Base-by-base conservation (phyloP, 805 yeast species). In the Hanseniaspora meyeri region DNA sequence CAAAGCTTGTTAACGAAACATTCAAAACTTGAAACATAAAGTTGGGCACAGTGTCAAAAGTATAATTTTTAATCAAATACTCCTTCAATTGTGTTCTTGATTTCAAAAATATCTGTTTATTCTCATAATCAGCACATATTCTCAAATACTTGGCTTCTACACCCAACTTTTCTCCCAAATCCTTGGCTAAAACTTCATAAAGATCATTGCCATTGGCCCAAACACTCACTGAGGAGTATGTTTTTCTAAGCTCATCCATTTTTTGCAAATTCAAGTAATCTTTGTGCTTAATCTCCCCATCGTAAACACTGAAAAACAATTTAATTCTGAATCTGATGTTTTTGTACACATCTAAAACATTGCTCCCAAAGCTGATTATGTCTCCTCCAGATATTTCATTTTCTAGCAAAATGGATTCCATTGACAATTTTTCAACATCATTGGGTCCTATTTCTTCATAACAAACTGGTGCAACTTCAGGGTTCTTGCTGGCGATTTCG, bases 21-120 rank as follows among this genome's bases (percentile, higher is more conserved):
- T 81, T 85, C 63, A 93, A 74, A 1, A 84, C 69, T 64, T 91
- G 96, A 66, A 85, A 91, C 61, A 82, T 83, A 58, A 91, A 77
- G 1, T 73, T 63, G 4, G 81, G 72, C n/a, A 66, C 68, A 12
- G 64, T 58, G 36, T 64, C 67, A 54, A 66, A 65, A 7, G 72
- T 66, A 34, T 66, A 63, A 53, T 71, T 71, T 51, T 71, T 71
- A 4, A 74, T 67, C 34, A 72, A 61, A 55, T 71, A 70, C 34
- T 68, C 66, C 11, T 66, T 65, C 17, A 74, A 58, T 12, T 42
- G 47, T 49, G 68, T 64, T 45, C 64, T 66, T 2, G 74, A 66
- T 42, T 69, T 70, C 54, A 74, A 54, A 0, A 85, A 81, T 58
- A 75, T 71, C 58, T 78, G 73, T 16, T 79, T 79, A n/a, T 82